phyloP scores from a whole-genome alignment of 495 filamentous ascomycete species.

The Daldinia decipiens region DNA sequence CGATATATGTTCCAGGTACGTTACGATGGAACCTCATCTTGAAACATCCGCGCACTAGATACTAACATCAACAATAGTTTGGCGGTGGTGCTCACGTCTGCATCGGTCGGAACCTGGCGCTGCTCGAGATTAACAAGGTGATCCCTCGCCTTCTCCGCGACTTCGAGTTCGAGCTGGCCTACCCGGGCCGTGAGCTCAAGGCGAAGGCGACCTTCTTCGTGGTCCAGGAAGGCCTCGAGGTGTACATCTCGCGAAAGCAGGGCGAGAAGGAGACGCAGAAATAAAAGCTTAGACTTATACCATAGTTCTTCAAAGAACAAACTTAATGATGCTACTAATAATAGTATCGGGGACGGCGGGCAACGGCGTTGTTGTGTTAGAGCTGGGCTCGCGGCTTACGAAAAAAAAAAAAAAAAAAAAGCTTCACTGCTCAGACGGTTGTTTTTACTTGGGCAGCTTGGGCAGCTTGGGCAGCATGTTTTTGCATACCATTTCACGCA shows the following conservation, averaged over 20 bases:
- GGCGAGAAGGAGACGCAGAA: constrained; percentile 27
- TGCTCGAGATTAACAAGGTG: constrained; percentile 68
- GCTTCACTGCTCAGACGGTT: neutral
- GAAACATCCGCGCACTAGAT: constrained; percentile 1
- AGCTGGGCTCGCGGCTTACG: constrained; percentile 34
- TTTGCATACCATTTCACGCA: constrained; percentile 26
- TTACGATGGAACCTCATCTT: neutral
- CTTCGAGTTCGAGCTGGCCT: constrained; percentile 61
- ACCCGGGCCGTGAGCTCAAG: constrained; percentile 56
- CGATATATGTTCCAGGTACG: constrained; percentile 62
- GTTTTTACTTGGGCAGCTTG: neutral
- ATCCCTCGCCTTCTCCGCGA: constrained; percentile 60
- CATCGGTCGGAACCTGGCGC: constrained; percentile 64
- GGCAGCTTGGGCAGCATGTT: constrained; percentile 19
- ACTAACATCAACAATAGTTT: constrained; percentile 49
- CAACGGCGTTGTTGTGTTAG: constrained; percentile 35
- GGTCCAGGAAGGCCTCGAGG: constrained; percentile 61
- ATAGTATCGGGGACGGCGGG: constrained; percentile 42
- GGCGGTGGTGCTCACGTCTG: constrained; percentile 64
- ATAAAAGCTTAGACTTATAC: neutral
- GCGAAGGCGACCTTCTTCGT: constrained; percentile 66
- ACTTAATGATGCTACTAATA: constrained; percentile 33
- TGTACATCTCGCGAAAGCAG: constrained; percentile 50
- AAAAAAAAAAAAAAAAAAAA: too few species aligned
- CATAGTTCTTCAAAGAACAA: constrained; percentile 5